phyloP scores from a whole-genome alignment of 1,284 basidiomycete genomes.

The Marasmius sp. region DNA sequence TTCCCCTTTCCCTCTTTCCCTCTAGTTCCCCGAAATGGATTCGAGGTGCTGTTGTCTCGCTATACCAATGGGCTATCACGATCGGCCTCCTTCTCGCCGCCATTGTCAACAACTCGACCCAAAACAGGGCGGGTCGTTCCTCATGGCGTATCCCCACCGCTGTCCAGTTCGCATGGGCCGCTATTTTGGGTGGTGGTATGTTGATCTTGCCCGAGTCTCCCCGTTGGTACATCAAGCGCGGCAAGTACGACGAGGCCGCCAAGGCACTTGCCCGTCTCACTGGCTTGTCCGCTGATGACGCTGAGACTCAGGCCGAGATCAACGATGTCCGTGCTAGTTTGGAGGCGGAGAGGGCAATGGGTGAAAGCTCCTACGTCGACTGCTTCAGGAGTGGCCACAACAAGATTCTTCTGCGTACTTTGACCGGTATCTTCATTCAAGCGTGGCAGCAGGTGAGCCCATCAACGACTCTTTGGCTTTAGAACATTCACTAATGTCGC shows the following conservation, averaged over 20 bases:
- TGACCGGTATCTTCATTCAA: slow-evolving; percentile 39
- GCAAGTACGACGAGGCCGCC: slow-evolving; percentile 25
- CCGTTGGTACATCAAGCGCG: slow-evolving; percentile 36
- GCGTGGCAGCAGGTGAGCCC: slow-evolving; percentile 52
- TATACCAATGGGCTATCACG: slow-evolving; percentile 21
- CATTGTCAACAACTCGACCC: slow-evolving; percentile 10
- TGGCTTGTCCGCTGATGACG: slow-evolving; percentile 39
- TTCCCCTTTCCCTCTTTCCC: not conserved
- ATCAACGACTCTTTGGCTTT: too few relatives aligned
- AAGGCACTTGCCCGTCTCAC: slow-evolving; percentile 52
- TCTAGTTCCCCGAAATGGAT: slow-evolving; percentile 17
- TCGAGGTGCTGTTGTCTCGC: slow-evolving; percentile 11
- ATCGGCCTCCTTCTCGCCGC: slow-evolving; percentile 18
- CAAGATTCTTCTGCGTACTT: slow-evolving; percentile 6
- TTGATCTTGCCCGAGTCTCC: slow-evolving; percentile 43
- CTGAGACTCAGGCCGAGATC: slow-evolving; percentile 48
- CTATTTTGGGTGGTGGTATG: slow-evolving; percentile 43
- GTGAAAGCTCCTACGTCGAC: slow-evolving; percentile 34
- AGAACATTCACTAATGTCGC: too few relatives aligned
- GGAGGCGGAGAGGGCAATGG: slow-evolving; percentile 48
- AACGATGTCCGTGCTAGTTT: slow-evolving; percentile 60
- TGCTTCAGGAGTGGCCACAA: slow-evolving; percentile 14
- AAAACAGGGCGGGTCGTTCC: slow-evolving; percentile 12
- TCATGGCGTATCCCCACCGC: slow-evolving; percentile 21
- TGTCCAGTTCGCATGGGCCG: slow-evolving; percentile 42